These are phyloP conservation scores for Vicia faba DNA, from an alignment of 306 rosid genomes.

Conservation along the genomic window DNA sequence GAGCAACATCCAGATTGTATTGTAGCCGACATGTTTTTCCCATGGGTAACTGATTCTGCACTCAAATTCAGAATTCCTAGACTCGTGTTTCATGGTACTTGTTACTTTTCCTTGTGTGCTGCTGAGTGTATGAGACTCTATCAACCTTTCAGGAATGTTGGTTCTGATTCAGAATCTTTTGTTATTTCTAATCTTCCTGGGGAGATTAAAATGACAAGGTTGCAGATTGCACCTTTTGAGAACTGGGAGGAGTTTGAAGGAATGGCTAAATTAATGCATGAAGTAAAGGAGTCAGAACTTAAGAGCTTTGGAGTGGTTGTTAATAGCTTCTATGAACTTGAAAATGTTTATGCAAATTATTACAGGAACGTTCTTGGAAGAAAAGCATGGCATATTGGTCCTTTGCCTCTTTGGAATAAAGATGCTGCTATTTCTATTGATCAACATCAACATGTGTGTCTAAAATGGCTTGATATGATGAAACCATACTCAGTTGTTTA, in stretches of 20 bases:
- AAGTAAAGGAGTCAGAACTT: slow-evolving; percentile 3
- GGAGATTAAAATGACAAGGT: slow-evolving; percentile 41
- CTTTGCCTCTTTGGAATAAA: too few species aligned
- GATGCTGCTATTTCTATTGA: too few species aligned
- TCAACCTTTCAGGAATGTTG: slow-evolving; percentile 40
- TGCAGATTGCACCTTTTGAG: too few species aligned
- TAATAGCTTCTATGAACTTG: slow-evolving; percentile 67
- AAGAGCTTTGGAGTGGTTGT: slow-evolving; percentile 53
- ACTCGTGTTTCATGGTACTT: slow-evolving; percentile 38
- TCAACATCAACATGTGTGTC: too few species aligned
- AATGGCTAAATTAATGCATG: not conserved
- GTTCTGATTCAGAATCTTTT: slow-evolving; percentile 47
- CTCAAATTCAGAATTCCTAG: slow-evolving; percentile 41
- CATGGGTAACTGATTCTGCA: slow-evolving; percentile 42
- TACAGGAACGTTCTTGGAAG: slow-evolving; percentile 42
- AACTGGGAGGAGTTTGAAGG: too few species aligned
- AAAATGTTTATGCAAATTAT: slow-evolving; percentile 47
- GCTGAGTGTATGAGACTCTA: not conserved
- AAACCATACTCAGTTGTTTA: slow-evolving; percentile 53
- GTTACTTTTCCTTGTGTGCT: slow-evolving; percentile 43
- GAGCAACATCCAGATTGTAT: slow-evolving; percentile 30
- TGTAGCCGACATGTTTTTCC: slow-evolving; percentile 37
- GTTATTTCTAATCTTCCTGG: slow-evolving; percentile 48
- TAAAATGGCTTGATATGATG: slow-evolving; percentile 45
- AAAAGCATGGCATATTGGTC: slow-evolving; percentile 63